Conservation (phyloP, 106 monocot species). For the Acanthochlamys bracteata region DNA sequence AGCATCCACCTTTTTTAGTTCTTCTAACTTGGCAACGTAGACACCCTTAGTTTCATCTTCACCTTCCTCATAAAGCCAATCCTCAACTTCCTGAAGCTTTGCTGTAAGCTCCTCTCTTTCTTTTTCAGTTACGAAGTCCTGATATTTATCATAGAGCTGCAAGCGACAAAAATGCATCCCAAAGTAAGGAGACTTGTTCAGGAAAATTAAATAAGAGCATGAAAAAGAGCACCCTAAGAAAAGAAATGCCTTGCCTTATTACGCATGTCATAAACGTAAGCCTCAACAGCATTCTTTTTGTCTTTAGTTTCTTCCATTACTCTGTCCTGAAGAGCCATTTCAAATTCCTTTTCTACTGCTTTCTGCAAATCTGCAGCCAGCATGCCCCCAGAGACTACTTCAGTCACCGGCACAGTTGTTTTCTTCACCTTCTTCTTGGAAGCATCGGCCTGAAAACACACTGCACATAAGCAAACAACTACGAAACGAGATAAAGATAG, state of each 20-base stretch:
- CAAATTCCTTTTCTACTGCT: conserved; percentile 67
- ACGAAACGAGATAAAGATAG: neutral
- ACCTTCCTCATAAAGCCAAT: conserved; percentile 99
- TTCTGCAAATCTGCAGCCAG: conserved; percentile 52
- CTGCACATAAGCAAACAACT: neutral
- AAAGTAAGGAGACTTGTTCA: too few species aligned
- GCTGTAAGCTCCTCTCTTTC: conserved; percentile 55
- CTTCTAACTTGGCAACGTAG: conserved; percentile 84
- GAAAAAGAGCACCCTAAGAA: too few species aligned
- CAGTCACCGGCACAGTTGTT: conserved; percentile 52
- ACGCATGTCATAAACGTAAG: conserved; percentile 96
- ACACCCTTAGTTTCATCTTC: conserved; percentile 93
- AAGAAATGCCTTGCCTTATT: conserved; percentile 44
- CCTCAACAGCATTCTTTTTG: conserved; percentile 97
- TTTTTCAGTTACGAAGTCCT: conserved; percentile 42
- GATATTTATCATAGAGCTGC: conserved; percentile 83
- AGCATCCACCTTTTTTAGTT: conserved; percentile 63
- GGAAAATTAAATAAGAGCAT: too few species aligned
- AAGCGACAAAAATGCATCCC: neutral
- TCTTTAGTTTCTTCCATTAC: conserved; percentile 99
- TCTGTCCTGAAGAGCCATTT: conserved; percentile 92
- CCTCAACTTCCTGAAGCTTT: conserved; percentile 82
- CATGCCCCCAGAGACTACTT: conserved; percentile 51
- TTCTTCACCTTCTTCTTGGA: conserved; percentile 80
- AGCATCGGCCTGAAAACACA: conserved; percentile 34